Base-by-base conservation (phyloP, 129 eudicot genomes). In the Flaveria ramosissima region DNA sequence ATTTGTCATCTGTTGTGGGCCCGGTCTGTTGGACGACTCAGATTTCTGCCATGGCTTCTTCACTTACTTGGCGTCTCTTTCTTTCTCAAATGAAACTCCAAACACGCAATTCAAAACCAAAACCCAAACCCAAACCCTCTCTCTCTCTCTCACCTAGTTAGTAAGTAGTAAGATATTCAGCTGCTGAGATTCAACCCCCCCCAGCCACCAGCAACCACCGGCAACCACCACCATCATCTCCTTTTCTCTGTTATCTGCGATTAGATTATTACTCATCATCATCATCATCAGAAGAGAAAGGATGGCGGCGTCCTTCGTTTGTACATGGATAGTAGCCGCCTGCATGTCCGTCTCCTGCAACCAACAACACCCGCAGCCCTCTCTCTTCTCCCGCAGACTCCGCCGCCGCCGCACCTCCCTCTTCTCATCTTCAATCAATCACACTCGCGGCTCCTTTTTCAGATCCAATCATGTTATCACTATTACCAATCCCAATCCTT, bases 331-430 rank as follows among this genome's bases (percentile, higher is more conserved):
- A 46, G 74, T 82, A 74, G 83, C 88, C 77, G 86, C 88, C 66
- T 87, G 91, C 91, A 87, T 84, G 88, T 87, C 90, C 20, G 67
- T 86, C 30, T 75, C 90, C 57, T 86, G 14, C 53, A 12, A 75
- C 60, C 85, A 70, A 9, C 74, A 78, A 13, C 77, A 70, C 30
- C 30, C 30, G 4, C 32, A 68, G 17, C 68, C 56, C 51, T 19
- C 14, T 67, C 15, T 56, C 73, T 21, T 41, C 74, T 10, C 51
- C 71, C 24, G 13, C 65, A 4, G 39, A 32, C 39, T 7, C 39
- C 39, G 39, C 39, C 39, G 39, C 39, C 39, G 39, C 39, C 39
- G 39, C 39, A 32, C 39, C 39, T 3, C 39, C 6, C 39, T 30
- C 39, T 27, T 3, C 0, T 30, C 36, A 30, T 30, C 36, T 3